Evolutionary conservation across 2,329 filamentous ascomycete genomes (phyloP), one percentile per base, ranked within the genome.

Genomic region (Fusarium piperis): DNA sequence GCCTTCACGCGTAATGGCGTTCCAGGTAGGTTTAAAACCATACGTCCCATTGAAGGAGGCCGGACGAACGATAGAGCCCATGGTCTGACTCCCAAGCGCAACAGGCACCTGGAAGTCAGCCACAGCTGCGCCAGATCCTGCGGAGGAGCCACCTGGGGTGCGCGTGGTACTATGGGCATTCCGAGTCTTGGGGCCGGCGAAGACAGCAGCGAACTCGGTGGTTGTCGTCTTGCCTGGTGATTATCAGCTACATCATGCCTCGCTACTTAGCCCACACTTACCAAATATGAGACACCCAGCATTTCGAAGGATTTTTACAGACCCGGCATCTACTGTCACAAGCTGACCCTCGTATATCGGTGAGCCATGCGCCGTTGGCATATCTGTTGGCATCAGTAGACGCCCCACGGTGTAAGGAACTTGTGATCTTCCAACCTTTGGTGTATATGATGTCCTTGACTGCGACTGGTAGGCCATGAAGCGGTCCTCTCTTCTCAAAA

Each of bases 1-100:
- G 0, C 91, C 90, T 74, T 92, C 90, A 0, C 89, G 83, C 0
- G 86, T 89, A 35, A 93, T 85, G 0, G 88, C 80, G 61, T 87
- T 87, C 89, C 89, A 92, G 0, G 90, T 93, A 2, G 91, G 90
- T 76, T 92, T 93, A 61, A 92, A 81, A 0, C 84, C 90, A 63
- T 89, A 93, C 6, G 90, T 83, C 7, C 90, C 90, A 67, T 89
- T 91, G 79, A 88, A 93, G 0, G 89, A 89, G 0, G 83, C 91
- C 0, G 91, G 91, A 0, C 90, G 85, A 48, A 93, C 88, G 0
- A 84, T 88, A 65, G 88, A 90, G 0, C 91, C 91, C 3, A 87
- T 88, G 0, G 91, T 93, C 74, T 93, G 91, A 0, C 90, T 91
- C 0, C 90, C 91, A 0, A 93, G 80, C 0, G 81, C 85, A 12